Conservation (phyloP, 1,139 yeast species). For the Nakaseomyces nivariensis region DNA sequence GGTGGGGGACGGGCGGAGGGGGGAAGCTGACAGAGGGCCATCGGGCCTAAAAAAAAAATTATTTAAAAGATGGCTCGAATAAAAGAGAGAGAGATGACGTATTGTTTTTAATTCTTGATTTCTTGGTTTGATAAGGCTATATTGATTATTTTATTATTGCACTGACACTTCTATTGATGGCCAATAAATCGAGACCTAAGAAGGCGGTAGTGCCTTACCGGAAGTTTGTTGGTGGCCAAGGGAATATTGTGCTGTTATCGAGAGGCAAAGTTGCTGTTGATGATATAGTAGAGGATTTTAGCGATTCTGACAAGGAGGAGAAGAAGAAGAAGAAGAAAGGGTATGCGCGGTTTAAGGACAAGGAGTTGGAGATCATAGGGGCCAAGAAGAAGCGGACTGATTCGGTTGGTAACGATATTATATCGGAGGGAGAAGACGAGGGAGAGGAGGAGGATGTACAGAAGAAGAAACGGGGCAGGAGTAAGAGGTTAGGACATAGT, state of each 20-base stretch:
- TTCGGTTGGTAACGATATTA: constrained; percentile 1
- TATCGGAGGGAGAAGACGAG: neutral
- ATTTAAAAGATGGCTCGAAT: too few relatives aligned
- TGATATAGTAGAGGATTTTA: constrained; percentile 26
- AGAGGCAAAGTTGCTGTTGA: constrained; percentile 2
- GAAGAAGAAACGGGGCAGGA: neutral
- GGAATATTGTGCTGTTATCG: constrained; percentile 19
- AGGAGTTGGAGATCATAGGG: constrained; percentile 1
- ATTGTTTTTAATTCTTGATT: too few relatives aligned
- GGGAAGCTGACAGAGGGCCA: too few relatives aligned
- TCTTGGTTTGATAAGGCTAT: too few relatives aligned
- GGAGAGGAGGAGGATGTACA: neutral
- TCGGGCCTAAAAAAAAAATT: too few relatives aligned
- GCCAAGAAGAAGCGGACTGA: neutral
- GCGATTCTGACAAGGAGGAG: neutral
- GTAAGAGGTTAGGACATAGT: neutral
- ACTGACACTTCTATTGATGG: constrained; percentile 37
- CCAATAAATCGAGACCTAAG: constrained; percentile 78
- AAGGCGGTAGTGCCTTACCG: constrained; percentile 68
- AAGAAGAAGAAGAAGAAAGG: constrained; percentile 1
- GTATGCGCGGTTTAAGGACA: neutral
- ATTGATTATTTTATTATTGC: too few relatives aligned
- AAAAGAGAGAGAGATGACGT: too few relatives aligned
- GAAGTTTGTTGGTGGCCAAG: constrained; percentile 61
- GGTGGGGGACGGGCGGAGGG: too few relatives aligned